Evolutionary conservation across 2,329 filamentous ascomycete species (phyloP).

Genomic region (Pseudocercospora macadamiae): DNA sequence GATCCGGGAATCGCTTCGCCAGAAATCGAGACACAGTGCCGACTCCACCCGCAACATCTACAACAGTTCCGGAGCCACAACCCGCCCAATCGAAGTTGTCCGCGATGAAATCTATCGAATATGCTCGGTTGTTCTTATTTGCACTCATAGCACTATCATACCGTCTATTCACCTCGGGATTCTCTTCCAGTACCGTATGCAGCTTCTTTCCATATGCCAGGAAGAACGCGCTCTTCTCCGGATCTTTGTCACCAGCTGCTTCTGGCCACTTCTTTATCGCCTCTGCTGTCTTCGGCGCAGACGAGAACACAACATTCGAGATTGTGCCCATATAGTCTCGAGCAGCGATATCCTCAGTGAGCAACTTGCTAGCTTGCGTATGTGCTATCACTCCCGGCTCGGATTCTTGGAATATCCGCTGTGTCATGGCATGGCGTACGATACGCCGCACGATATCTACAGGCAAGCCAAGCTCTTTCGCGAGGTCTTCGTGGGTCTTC

Average conservation of each 20-base stretch:
- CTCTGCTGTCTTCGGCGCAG: background rate
- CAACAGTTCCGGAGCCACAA: conserved; percentile 4
- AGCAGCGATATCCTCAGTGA: background rate
- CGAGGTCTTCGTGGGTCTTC: conserved; percentile 5
- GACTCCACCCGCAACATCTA: conserved; percentile 28
- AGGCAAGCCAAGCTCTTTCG: background rate
- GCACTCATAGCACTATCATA: conserved; percentile 12
- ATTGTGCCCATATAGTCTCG: conserved; percentile 3
- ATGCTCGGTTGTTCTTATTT: background rate
- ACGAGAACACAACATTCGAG: background rate
- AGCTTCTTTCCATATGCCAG: background rate
- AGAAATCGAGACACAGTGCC: conserved; percentile 25
- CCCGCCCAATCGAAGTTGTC: background rate
- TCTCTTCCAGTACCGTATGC: background rate
- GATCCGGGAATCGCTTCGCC: conserved; percentile 19
- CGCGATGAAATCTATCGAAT: conserved; percentile 5
- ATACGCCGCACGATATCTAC: background rate
- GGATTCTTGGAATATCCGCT: conserved; percentile 11
- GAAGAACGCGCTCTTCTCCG: background rate
- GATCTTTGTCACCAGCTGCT: background rate
- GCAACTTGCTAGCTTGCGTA: background rate
- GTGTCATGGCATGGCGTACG: conserved; percentile 11
- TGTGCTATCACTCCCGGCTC: conserved; percentile 5
- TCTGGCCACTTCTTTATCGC: conserved; percentile 10
- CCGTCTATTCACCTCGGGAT: background rate